Base-by-base conservation (phyloP, 441 rosid genomes). In the Melastoma candidum region DNA sequence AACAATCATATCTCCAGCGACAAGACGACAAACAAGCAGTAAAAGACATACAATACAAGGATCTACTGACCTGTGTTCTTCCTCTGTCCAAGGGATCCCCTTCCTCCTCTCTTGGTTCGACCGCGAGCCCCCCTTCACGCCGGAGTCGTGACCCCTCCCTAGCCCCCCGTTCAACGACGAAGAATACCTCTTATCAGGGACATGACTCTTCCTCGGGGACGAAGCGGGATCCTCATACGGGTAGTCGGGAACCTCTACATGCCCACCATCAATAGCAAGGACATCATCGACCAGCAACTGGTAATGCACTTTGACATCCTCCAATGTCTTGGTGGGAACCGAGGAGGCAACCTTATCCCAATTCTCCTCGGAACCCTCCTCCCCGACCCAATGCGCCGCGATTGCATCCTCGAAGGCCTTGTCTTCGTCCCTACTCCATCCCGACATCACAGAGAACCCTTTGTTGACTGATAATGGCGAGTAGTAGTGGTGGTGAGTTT, bases 351-450 rank as follows among this genome's bases (percentile, higher is more conserved):
- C 80, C 65, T 78, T 75, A 24, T 54, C 71, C 92, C 95, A 88
- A 47, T 69, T 77, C 62, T 85, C 87, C 0, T 75, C 45, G 4
- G 71, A 72, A 44, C 62, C 69, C 11, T 64, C 8, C 6, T 32
- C 8, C 6, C 8, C 72, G 13, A 41, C 63, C 77, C 81, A 82
- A 67, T 82, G 82, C 72, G 65, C 67, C 0, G 90, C 94, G 39
- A 87, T 80, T 50, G 82, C 80, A 50, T 74, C 76, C 67, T 87
- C 94, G 50, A 87, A 87, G n/a, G 88, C 79, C 57, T 73, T 80
- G 39, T 87, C 90, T 63, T 84, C 96, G 57, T 77, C 96, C 67
- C 74, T 79, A 68, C 78, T 85, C 96, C 96, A 87, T 43, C 47
- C 56, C 26, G 47, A 32, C 41, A 3, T 32, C 41, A 32, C 8